A percentile compares a stretch with the other conserved stretches of the same genome.
Conservation (phyloP, 345 rosid species). For the Corymbia maculata region DNA sequence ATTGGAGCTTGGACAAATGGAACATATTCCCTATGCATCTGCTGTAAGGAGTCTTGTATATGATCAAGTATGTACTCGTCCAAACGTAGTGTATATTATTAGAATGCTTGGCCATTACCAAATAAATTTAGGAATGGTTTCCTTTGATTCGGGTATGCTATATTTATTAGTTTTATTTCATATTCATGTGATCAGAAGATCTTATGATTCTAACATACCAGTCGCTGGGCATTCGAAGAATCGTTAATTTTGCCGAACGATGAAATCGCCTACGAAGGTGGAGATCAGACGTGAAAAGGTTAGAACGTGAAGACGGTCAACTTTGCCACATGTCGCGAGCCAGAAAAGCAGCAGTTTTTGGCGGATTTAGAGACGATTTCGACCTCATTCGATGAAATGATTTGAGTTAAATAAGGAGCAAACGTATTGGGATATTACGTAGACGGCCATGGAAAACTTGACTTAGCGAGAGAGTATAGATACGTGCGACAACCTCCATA, state of each 20-base stretch:
- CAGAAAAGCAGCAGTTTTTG: background rate
- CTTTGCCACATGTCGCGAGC: background rate
- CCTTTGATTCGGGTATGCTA: no score
- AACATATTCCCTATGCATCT: background rate
- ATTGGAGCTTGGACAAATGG: background rate
- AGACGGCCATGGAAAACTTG: background rate
- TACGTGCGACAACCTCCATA: background rate
- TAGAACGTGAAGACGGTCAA: background rate
- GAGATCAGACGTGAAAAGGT: background rate
- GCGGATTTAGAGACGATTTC: background rate
- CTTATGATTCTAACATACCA: background rate
- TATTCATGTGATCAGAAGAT: no score
- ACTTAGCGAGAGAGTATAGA: background rate
- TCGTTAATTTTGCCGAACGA: background rate
- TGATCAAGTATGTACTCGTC: background rate
- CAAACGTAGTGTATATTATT: background rate
- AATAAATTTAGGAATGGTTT: background rate
- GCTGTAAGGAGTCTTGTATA: background rate
- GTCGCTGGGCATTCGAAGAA: background rate
- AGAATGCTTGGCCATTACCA: background rate
- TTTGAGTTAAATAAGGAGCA: background rate
- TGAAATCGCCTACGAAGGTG: background rate
- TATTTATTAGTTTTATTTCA: no score
- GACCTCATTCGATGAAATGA: background rate
- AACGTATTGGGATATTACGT: background rate